A percentile compares a stretch with the other conserved stretches of the same genome.
Evolutionary conservation across 805 yeast species (phyloP).

Genomic region (Tetrapisispora arboricola): DNA sequence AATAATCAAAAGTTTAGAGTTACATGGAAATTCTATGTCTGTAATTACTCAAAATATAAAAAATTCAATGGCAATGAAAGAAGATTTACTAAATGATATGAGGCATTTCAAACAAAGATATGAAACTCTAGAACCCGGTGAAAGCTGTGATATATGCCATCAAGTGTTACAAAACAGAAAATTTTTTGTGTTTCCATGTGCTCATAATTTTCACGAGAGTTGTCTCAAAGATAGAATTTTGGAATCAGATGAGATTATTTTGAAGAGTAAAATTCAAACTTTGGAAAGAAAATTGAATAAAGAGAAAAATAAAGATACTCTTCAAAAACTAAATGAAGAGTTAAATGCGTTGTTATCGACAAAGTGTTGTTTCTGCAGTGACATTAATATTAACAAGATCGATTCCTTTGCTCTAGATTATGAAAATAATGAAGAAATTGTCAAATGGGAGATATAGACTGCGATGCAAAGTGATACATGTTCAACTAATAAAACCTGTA

Average conservation of each 20-base stretch:
- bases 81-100: constrained; percentile 52
- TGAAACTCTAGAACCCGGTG: constrained; percentile 71
- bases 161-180: constrained; percentile 59
- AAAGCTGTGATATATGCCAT: constrained; percentile 66
- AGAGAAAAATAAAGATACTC: constrained; percentile 21
- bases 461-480: no score
- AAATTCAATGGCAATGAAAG: constrained; percentile 52
- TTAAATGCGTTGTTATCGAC: constrained; percentile 50
- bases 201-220: constrained; percentile 81
- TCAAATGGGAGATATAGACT: constrained; percentile 40
- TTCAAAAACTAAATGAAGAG: constrained; percentile 48
- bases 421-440: constrained; percentile 32
- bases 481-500: no score
- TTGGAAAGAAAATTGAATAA: constrained; percentile 19
- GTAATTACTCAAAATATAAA: constrained; percentile 66
- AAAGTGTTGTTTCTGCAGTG: constrained; percentile 72
- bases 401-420: constrained; percentile 46
- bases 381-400: constrained; percentile 54
- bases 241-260: constrained; percentile 53
- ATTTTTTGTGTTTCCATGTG: constrained; percentile 80
- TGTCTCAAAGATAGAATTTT: constrained; percentile 61
- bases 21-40: constrained; percentile 55
- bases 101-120: constrained; percentile 42
- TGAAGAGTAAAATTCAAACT: constrained; percentile 51
- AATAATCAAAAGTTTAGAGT: constrained; percentile 67